A percentile compares a stretch with the other conserved stretches of the same genome.
Evolutionary conservation across 176 grass and related monocot species (phyloP).

Genomic region (Oryza punctata): DNA sequence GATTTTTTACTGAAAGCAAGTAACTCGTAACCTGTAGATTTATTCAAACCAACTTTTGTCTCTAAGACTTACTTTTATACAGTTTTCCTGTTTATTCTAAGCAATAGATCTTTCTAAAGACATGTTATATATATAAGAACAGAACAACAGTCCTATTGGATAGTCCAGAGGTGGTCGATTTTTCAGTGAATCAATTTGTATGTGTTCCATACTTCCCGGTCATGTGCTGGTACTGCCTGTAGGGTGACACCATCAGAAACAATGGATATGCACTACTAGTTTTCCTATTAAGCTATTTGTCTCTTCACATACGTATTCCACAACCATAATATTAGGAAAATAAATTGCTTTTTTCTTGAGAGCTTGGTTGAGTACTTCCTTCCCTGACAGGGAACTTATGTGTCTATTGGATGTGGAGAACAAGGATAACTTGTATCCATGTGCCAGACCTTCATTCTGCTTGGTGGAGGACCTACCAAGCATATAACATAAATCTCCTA

Average conservation of each 20-base stretch:
- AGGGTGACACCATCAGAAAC: not conserved
- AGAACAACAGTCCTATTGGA: not conserved
- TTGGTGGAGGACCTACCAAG: not conserved
- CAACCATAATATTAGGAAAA: not conserved
- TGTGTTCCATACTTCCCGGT: not conserved
- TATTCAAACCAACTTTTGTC: not conserved
- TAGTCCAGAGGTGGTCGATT: not conserved
- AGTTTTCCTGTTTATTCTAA: not conserved
- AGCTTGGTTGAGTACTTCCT: not conserved
- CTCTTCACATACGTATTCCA: conserved; percentile 16
- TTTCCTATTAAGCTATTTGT: not conserved
- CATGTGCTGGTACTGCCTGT: not conserved
- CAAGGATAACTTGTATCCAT: not conserved
- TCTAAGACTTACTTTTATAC: not conserved
- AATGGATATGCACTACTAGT: not conserved
- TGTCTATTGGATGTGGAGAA: not conserved
- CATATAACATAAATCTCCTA: not conserved
- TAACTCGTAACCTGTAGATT: conserved; percentile 40
- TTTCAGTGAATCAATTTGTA: not conserved
- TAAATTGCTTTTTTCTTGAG: not conserved
- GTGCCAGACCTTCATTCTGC: not conserved
- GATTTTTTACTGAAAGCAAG: conserved; percentile 79
- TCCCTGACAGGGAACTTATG: not conserved
- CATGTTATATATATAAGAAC: conserved; percentile 8
- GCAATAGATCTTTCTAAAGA: not conserved